A percentile compares a stretch with the other conserved stretches of the same genome.
Conservation (phyloP, 306 rosid genomes). For the Acmispon strigosus region DNA sequence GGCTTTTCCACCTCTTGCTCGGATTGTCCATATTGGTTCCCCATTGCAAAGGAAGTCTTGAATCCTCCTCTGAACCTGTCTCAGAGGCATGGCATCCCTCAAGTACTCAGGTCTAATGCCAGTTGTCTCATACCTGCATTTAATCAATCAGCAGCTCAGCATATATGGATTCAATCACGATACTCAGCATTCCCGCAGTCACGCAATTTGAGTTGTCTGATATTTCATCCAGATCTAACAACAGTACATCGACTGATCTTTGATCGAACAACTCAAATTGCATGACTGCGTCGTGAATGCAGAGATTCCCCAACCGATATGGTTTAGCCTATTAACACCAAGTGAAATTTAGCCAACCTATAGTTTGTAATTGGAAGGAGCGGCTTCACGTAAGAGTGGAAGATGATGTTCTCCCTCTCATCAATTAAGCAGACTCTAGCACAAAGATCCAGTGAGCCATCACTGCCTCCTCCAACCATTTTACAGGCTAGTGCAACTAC, state of each 20-base stretch:
- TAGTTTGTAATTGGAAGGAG: slow-evolving; percentile 68
- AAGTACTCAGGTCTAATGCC: slow-evolving; percentile 78
- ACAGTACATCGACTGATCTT: too few species aligned
- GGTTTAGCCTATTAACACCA: too few species aligned
- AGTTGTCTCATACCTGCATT: slow-evolving; percentile 70
- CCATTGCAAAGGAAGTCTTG: slow-evolving; percentile 90
- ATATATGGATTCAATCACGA: neutral
- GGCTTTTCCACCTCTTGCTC: slow-evolving; percentile 58
- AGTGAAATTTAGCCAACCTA: slow-evolving; percentile 33
- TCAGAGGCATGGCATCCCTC: slow-evolving; percentile 77
- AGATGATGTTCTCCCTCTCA: slow-evolving; percentile 68
- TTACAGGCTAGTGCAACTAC: slow-evolving; percentile 89
- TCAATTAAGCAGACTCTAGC: slow-evolving; percentile 83
- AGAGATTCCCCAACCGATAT: too few species aligned
- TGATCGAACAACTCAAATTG: too few species aligned
- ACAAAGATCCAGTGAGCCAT: slow-evolving; percentile 78
- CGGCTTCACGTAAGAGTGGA: slow-evolving; percentile 79
- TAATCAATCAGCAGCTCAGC: neutral
- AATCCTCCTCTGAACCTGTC: slow-evolving; percentile 69
- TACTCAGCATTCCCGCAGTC: too few species aligned
- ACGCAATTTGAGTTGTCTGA: too few species aligned
- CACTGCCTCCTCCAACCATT: slow-evolving; percentile 94
- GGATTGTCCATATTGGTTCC: slow-evolving; percentile 77
- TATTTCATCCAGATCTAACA: too few species aligned
- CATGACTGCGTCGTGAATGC: too few species aligned